A percentile compares a stretch with the other conserved stretches of the same genome.
Evolutionary conservation across 108 stramenopile species (phyloP).

Genomic region (Cylindrotheca fusiformis): DNA sequence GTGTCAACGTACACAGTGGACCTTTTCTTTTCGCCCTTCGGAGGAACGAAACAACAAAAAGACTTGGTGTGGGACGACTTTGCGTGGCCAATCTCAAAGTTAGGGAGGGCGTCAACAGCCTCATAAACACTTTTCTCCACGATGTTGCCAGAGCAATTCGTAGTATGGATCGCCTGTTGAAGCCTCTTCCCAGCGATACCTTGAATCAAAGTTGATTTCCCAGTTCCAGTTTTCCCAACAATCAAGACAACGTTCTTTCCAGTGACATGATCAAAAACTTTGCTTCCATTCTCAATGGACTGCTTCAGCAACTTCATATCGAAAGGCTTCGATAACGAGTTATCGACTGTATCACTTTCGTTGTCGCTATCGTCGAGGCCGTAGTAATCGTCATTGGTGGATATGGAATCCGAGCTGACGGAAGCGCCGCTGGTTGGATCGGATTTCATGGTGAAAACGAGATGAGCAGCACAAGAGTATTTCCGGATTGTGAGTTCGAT

Average conservation of each 20-base stretch:
- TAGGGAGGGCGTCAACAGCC: conserved; percentile 37
- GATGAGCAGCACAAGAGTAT: no score
- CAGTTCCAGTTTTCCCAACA: conserved; percentile 53
- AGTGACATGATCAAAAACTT: conserved; percentile 33
- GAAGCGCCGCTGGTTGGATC: no score
- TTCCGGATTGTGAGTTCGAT: no score
- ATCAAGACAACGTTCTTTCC: conserved; percentile 43
- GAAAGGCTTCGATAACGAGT: conserved; percentile 20
- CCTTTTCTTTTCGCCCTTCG: neutral
- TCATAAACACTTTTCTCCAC: conserved; percentile 42
- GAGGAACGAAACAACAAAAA: conserved; percentile 32
- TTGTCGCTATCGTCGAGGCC: neutral
- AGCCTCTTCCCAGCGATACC: conserved; percentile 57
- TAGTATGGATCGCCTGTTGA: conserved; percentile 12
- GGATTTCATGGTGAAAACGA: no score
- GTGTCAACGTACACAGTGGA: conserved; percentile 50
- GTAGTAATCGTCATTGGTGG: neutral
- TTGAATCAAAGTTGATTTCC: conserved; percentile 50
- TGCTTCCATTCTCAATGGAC: conserved; percentile 36
- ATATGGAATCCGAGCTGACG: neutral
- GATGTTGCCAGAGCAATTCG: conserved; percentile 24
- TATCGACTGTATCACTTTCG: neutral
- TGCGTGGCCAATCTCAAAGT: conserved; percentile 58
- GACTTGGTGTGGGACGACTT: conserved; percentile 48
- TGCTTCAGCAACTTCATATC: conserved; percentile 42